phyloP scores from a whole-genome alignment of 2,329 filamentous ascomycete genomes.

The Tolypocladium album region DNA sequence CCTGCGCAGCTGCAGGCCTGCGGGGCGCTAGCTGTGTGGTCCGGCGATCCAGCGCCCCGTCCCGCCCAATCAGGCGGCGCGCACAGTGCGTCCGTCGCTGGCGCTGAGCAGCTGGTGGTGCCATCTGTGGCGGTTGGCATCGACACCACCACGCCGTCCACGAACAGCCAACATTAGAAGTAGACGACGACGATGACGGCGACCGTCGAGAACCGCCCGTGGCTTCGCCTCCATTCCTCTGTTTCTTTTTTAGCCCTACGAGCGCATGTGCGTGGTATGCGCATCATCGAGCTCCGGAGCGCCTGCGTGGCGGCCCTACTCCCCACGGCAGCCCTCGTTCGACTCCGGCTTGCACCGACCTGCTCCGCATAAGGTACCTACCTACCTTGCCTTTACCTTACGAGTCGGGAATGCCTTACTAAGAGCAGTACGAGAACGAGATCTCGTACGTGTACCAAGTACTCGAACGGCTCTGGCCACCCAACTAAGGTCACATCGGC shows the following conservation, averaged over 20 bases:
- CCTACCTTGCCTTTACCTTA: no score
- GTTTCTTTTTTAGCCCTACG: not conserved
- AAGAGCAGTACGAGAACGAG: no score
- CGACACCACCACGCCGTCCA: not conserved
- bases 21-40: conserved; percentile 9
- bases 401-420: no score
- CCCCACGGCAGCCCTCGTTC: no score
- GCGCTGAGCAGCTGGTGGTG: not conserved
- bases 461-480: no score
- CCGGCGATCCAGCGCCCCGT: conserved; percentile 12
- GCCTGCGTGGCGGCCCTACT: not conserved
- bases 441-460: no score
- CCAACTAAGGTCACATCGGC: not conserved
- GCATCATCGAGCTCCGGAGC: not conserved
- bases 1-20: conserved; percentile 17
- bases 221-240: not conserved
- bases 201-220: not conserved
- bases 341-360: no score
- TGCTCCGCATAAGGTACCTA: no score
- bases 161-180: no score
- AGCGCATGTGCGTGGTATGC: not conserved
- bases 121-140: not conserved
- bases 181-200: no score
- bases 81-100: not conserved
- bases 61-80: conserved; percentile 2